Conservation (phyloP, 768 basidiomycete genomes). For the Mycena kentingensis region DNA sequence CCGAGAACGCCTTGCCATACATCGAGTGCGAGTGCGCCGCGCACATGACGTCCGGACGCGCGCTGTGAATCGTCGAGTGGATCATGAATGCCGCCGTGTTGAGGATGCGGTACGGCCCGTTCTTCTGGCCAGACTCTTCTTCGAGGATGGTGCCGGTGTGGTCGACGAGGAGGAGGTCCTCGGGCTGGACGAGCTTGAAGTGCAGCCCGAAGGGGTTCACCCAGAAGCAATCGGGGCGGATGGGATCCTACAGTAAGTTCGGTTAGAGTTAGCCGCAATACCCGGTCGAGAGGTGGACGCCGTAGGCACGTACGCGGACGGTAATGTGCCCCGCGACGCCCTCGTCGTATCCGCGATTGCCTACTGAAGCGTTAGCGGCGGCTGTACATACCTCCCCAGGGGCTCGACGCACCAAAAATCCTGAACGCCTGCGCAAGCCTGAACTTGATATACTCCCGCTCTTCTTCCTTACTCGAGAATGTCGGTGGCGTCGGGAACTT, state of each 20-base stretch:
- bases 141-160: slow-evolving; percentile 30
- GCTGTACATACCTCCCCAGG: neutral
- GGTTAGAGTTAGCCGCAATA: no score
- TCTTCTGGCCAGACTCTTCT: slow-evolving; percentile 27
- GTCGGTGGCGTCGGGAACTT: slow-evolving; percentile 32
- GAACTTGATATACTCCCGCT: slow-evolving; percentile 46
- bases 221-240: slow-evolving; percentile 47
- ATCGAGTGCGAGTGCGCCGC: slow-evolving; percentile 52
- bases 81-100: slow-evolving; percentile 40
- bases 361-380: slow-evolving; percentile 2
- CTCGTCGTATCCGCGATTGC: slow-evolving; percentile 47
- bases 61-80: slow-evolving; percentile 46
- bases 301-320: slow-evolving; percentile 39
- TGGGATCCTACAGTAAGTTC: no score
- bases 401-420: slow-evolving; percentile 40
- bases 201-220: slow-evolving; percentile 51
- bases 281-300: no score
- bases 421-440: slow-evolving; percentile 48
- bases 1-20: slow-evolving; percentile 51
- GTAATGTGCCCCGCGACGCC: slow-evolving; percentile 56
- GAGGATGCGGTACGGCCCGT: slow-evolving; percentile 23
- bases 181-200: slow-evolving; percentile 46
- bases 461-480: slow-evolving; percentile 37
- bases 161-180: slow-evolving; percentile 48
- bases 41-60: slow-evolving; percentile 50